Evolutionary conservation across 148 eudicot species (phyloP).

Genomic region (Beta vulgaris): DNA sequence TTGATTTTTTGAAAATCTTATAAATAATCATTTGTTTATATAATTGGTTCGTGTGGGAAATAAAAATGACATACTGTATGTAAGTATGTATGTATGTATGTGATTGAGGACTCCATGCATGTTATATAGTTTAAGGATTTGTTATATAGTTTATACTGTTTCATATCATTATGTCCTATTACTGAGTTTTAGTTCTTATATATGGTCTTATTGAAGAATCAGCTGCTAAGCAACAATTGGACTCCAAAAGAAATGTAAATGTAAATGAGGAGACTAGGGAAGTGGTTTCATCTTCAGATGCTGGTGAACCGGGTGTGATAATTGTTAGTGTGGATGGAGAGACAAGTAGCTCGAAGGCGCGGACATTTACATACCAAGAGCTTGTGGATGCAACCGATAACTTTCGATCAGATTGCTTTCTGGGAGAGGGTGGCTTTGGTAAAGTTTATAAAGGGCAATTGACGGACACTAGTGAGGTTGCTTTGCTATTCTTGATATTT

Average conservation of each 20-base stretch:
- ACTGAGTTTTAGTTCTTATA: not conserved
- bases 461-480: slow-evolving; percentile 29
- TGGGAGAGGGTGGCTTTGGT: slow-evolving; percentile 48
- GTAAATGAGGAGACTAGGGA: slow-evolving; percentile 10
- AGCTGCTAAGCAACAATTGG: slow-evolving; percentile 9
- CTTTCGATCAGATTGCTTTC: slow-evolving; percentile 32
- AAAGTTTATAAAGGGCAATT: slow-evolving; percentile 41
- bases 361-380: slow-evolving; percentile 25
- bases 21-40: too few relatives aligned
- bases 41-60: too few relatives aligned
- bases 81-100: not conserved
- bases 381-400: slow-evolving; percentile 26
- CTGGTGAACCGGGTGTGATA: not conserved
- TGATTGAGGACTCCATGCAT: not conserved
- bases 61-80: too few relatives aligned
- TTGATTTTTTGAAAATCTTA: not conserved
- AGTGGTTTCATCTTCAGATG: slow-evolving; percentile 6
- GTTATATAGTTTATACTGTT: not conserved
- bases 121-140: too few relatives aligned
- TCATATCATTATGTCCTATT: not conserved
- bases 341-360: slow-evolving; percentile 13
- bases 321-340: slow-evolving; percentile 12
- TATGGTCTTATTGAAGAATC: slow-evolving; percentile 15
- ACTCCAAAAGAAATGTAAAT: not conserved
- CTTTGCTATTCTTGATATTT: slow-evolving; percentile 2